These are phyloP conservation scores for Poterioochromonas sp. DNA, from an alignment of 352 stramenopile genomes.

Conservation along the genomic window DNA sequence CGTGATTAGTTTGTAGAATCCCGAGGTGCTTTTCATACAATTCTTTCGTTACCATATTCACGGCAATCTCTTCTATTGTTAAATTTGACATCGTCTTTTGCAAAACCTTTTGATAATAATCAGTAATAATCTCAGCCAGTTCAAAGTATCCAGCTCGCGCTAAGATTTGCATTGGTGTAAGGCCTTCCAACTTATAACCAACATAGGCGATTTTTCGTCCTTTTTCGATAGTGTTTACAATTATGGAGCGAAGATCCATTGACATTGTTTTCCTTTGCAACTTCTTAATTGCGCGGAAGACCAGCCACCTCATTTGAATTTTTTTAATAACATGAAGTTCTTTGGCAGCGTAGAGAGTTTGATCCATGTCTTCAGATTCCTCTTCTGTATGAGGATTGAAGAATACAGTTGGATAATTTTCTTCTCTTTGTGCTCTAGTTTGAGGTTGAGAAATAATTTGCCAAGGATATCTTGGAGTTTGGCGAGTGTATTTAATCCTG, in stretches of 20 bases:
- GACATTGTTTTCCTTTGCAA: not conserved
- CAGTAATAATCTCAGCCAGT: not conserved
- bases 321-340: not conserved
- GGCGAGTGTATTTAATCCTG: no score
- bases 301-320: not conserved
- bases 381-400: not conserved
- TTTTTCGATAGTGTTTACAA: not conserved
- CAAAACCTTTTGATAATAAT: not conserved
- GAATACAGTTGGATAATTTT: not conserved
- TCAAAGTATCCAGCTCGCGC: not conserved
- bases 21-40: not conserved
- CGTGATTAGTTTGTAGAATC: not conserved
- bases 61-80: not conserved
- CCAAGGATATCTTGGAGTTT: no score
- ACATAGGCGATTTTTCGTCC: not conserved
- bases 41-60: no score
- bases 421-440: no score
- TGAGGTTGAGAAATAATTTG: not conserved
- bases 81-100: not conserved
- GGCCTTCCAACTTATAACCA: conserved; percentile 6
- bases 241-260: not conserved
- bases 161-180: not conserved
- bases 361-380: not conserved
- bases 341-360: not conserved
- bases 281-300: not conserved